Percentiles rank a stretch among this genome's conserved stretches.
Evolutionary conservation across 345 rosid species (phyloP).

Genomic region (Populus ilicifolia): DNA sequence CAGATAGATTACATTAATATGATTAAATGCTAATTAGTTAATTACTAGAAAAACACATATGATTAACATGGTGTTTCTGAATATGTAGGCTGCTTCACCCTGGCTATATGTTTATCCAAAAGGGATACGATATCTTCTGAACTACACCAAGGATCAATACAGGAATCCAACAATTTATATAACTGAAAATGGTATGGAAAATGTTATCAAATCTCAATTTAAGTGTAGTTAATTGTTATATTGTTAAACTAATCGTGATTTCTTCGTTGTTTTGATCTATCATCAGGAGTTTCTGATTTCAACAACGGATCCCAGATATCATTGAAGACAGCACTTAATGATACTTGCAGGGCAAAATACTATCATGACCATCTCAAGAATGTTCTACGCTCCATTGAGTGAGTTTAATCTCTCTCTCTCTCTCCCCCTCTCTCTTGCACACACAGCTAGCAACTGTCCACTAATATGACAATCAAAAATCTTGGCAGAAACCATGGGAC

Average conservation of each 20-base stretch:
- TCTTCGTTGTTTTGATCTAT: no score
- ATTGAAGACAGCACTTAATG: not conserved
- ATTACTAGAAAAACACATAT: not conserved
- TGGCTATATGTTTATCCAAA: slow-evolving; percentile 5
- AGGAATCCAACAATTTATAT: not conserved
- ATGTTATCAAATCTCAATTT: no score
- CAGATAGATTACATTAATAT: not conserved
- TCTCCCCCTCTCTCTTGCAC: no score
- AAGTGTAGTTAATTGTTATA: not conserved
- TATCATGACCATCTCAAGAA: not conserved
- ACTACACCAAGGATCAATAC: slow-evolving; percentile 14
- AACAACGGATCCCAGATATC: not conserved
- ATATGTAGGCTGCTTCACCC: not conserved
- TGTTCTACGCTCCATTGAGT: slow-evolving; percentile 7
- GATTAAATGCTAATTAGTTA: not conserved
- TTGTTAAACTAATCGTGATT: not conserved
- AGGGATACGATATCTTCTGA: slow-evolving; percentile 13
- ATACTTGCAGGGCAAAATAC: not conserved
- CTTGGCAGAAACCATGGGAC: not conserved
- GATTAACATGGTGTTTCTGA: not conserved
- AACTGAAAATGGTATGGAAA: slow-evolving; percentile 6
- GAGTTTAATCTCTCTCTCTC: not conserved
- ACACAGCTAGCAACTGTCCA: not conserved
- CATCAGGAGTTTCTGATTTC: slow-evolving; percentile 6
- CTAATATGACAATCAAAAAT: not conserved